Percentiles rank a stretch among this genome's conserved stretches.
Evolutionary conservation across 2,329 filamentous ascomycete genomes (phyloP).

Genomic region (Ceratocystis variospora): DNA sequence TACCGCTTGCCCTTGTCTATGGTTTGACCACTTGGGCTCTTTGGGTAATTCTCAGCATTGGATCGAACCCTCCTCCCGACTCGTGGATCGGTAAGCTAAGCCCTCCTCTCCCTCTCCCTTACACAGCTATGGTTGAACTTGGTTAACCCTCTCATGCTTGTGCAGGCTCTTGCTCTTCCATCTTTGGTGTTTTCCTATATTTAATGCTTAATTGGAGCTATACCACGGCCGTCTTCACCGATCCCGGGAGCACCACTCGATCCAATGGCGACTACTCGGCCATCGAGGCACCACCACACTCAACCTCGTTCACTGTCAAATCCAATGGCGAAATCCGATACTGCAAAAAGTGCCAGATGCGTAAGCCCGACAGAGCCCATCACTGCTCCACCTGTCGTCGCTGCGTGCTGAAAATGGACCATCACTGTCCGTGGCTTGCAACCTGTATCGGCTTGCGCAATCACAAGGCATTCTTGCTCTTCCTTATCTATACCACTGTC

Average conservation of each 20-base stretch:
- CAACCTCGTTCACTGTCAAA: constrained; percentile 80
- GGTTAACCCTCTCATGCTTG: not conserved
- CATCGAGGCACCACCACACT: constrained; percentile 38
- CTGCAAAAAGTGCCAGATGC: constrained; percentile 93
- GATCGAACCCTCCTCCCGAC: constrained; percentile 39
- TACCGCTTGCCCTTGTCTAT: constrained; percentile 83
- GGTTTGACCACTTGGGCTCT: constrained; percentile 81
- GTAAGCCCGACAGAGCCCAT: constrained; percentile 90
- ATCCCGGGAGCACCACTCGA: constrained; percentile 59
- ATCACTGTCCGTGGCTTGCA: constrained; percentile 96
- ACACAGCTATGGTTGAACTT: not conserved
- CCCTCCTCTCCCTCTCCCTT: constrained; percentile 10
- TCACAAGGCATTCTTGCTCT: constrained; percentile 90
- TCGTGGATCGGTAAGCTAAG: constrained; percentile 46
- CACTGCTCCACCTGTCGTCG: constrained; percentile 91
- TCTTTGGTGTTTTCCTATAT: constrained; percentile 58
- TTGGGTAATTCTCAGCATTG: constrained; percentile 71
- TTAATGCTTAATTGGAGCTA: constrained; percentile 75
- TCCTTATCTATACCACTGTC: constrained; percentile 74
- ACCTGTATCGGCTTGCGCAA: constrained; percentile 89
- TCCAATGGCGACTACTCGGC: constrained; percentile 53
- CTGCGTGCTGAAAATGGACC: constrained; percentile 98
- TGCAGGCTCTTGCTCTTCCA: constrained; percentile 41
- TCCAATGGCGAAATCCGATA: constrained; percentile 74
- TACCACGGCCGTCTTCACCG: constrained; percentile 83